A percentile compares a stretch with the other conserved stretches of the same genome.
Conservation (phyloP, 441 rosid genomes). For the Pelargonium australe region DNA sequence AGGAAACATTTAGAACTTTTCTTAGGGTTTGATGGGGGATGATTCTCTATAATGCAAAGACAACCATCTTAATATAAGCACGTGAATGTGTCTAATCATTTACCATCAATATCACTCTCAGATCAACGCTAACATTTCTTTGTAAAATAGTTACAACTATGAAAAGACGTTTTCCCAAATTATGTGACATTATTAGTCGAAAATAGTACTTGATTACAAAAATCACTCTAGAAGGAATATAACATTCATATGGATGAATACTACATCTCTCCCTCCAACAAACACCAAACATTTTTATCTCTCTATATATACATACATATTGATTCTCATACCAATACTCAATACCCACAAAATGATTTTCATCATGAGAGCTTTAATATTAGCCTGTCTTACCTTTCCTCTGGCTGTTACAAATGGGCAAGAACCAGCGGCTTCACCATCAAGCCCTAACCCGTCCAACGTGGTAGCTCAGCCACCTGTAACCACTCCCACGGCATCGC, state of each 20-base stretch:
- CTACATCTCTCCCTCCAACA: conserved; percentile 45
- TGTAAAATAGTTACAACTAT: not conserved
- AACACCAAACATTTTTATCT: conserved; percentile 39
- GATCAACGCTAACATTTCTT: no score
- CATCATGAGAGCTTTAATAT: conserved; percentile 27
- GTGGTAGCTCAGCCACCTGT: conserved; percentile 34
- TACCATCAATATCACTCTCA: no score
- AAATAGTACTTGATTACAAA: conserved; percentile 5
- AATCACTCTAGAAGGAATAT: conserved; percentile 43
- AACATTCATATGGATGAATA: conserved; percentile 33
- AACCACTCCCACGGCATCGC: conserved; percentile 37
- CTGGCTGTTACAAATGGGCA: conserved; percentile 45
- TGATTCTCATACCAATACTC: conserved; percentile 20
- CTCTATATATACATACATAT: conserved; percentile 23
- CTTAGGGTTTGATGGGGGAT: no score
- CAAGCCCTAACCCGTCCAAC: conserved; percentile 30
- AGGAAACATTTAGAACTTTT: not conserved
- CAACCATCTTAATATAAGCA: no score
- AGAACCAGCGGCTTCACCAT: conserved; percentile 66
- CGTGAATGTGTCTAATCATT: no score
- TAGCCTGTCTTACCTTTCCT: conserved; percentile 37
- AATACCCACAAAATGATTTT: conserved; percentile 43
- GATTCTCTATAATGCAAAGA: no score
- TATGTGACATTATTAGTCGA: not conserved
- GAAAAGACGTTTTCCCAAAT: not conserved